Base-by-base conservation (phyloP, 2,329 filamentous ascomycete genomes). In the Pseudocercospora musae region DNA sequence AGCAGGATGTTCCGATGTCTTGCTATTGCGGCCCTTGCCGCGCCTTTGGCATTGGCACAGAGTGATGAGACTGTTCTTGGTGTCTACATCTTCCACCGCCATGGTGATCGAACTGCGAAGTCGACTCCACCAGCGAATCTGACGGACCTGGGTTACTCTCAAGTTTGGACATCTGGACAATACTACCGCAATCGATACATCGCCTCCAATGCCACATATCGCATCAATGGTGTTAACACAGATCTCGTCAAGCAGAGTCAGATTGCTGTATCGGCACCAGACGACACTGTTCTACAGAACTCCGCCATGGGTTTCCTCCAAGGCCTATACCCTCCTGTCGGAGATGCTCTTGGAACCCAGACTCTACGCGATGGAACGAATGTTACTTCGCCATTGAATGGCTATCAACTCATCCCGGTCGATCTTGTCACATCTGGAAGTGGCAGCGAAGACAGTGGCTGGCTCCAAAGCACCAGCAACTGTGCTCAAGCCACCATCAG, bases 21-120 rank as follows among this genome's bases (percentile, higher is more conserved):
- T 31, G 68, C 73, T 11, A 58, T 71, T n/a, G 59, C 68, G n/a
- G 66, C 68, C 9, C 62, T 69, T 20, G 52, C 52, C 18, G 62
- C 66, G 53, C 69, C 72, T 23, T 20, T 68, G 23, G 69, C 62
- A 25, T 60, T 72, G 11, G 71, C 71, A 13, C 72, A 74, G 56
- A 71, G 62, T 59, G 69, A 69, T 60, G 90, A 96, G 79, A 90
- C 87, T 0, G 82, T 95, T 27, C 82, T 96, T 15, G 92, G 92
- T 57, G 87, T 89, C 50, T 95, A 93, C 77, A 87, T 96, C 77
- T 96, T 96, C 66, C 87, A 91, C 70, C 89, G 93, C 50, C 93
- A 97, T 79, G 93, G 93, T 62, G 93, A 97, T 77, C 87, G 93
- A 60, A 94, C 92, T 0, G 79, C 91, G 66, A 96, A 96, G 79